Percentiles rank a stretch among this genome's conserved stretches.
phyloP scores from a whole-genome alignment of 2,329 filamentous ascomycete species.

The Aspergillus thermomutatus region DNA sequence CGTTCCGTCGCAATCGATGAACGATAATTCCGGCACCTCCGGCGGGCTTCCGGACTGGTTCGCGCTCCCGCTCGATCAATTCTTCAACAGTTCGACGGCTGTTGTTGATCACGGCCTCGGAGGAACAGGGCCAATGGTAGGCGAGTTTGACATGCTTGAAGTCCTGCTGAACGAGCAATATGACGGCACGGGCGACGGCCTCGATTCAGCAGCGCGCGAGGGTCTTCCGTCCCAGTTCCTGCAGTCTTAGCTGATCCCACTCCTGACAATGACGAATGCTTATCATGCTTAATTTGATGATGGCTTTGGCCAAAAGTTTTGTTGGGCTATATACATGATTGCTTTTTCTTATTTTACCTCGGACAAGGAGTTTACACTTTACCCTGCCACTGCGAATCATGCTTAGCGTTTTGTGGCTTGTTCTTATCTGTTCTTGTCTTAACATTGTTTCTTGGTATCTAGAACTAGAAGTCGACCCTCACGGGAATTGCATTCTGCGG shows the following conservation, averaged over 20 bases:
- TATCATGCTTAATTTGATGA: neutral
- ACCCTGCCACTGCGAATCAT: neutral
- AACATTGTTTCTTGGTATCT: neutral
- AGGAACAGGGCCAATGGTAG: conserved; percentile 60
- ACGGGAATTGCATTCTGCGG: neutral
- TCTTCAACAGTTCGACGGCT: conserved; percentile 49
- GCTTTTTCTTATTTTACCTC: neutral
- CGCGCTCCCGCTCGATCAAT: conserved; percentile 58
- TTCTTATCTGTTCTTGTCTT: neutral
- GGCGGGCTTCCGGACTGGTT: conserved; percentile 54
- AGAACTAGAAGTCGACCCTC: neutral
- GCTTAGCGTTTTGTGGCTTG: neutral
- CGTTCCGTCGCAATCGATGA: conserved; percentile 27
- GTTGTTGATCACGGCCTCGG: conserved; percentile 53
- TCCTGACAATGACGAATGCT: neutral
- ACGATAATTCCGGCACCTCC: conserved; percentile 24
- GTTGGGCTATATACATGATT: neutral
- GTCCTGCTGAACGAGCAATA: conserved; percentile 44
- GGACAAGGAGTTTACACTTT: neutral
- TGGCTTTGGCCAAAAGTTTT: neutral
- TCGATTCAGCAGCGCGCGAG: conserved; percentile 2
- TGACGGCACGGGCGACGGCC: conserved; percentile 27
- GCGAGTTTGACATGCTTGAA: conserved; percentile 50
- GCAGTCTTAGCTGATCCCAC: conserved; percentile 7
- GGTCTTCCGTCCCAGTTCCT: conserved; percentile 27